Conservation (phyloP, 352 stramenopile species). For the Thalassiosira mediterranea region DNA sequence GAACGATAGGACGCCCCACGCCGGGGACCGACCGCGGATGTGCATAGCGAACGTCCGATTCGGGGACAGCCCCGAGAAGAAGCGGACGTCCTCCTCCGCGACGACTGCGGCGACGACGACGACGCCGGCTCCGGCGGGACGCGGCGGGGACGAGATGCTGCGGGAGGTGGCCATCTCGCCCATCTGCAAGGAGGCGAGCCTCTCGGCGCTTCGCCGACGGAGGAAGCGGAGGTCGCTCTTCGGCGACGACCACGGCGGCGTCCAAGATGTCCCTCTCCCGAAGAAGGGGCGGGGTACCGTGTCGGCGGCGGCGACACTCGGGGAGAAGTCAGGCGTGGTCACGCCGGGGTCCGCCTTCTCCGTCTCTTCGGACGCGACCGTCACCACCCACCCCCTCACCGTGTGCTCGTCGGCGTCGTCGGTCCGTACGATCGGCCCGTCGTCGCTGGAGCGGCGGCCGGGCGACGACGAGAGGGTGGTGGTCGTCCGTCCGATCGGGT, state of each 20-base stretch:
- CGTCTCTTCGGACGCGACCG: constrained; percentile 40
- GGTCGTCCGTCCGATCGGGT: neutral
- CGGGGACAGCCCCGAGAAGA: constrained; percentile 8
- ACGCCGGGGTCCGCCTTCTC: constrained; percentile 37
- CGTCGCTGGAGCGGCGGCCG: constrained; percentile 8
- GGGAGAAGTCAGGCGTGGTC: constrained; percentile 22
- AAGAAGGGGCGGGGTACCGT: neutral
- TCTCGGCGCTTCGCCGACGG: constrained; percentile 12
- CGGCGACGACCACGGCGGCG: constrained; percentile 4
- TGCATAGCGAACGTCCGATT: constrained; percentile 57
- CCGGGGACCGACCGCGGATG: constrained; percentile 38
- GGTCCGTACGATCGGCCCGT: constrained; percentile 26
- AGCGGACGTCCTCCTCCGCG: neutral
- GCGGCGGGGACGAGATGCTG: constrained; percentile 23
- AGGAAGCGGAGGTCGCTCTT: constrained; percentile 35
- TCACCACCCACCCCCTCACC: constrained; percentile 47
- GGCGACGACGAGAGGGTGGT: neutral
- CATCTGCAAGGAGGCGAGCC: constrained; percentile 26
- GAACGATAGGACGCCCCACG: constrained; percentile 40
- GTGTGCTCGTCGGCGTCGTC: constrained; percentile 47
- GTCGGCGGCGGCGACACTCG: constrained; percentile 7
- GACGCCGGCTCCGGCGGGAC: neutral
- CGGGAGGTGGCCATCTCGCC: constrained; percentile 54
- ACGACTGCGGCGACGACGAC: neutral
- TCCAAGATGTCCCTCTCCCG: neutral